Base-by-base conservation (phyloP, 2,329 filamentous ascomycete species). In the Claviceps sp. region DNA sequence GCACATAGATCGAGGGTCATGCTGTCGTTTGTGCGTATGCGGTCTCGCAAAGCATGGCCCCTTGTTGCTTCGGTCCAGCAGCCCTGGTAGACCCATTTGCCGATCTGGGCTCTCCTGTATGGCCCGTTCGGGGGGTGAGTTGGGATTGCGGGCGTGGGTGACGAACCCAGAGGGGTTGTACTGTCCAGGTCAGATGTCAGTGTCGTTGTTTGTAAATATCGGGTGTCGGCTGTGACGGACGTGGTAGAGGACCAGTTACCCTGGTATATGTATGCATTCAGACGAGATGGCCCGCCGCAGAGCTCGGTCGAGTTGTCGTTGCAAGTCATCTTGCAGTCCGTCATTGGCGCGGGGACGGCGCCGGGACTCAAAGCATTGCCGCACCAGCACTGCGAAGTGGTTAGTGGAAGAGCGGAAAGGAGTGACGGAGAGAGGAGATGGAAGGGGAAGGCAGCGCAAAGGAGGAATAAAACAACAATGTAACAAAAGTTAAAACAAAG, bases 1-100 rank as follows among this genome's bases (percentile, higher is more conserved):
- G 67, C 54, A 48, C 68, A 70, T 0, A 54, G 53, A 13, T 67
- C 60, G 8, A 68, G 58, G 0, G 65, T 69, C 66, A 70, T 69
- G 14, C 56, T 54, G 37, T 61, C 55, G 11, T 52, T 56, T 6
- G 66, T 58, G 43, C 61, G 64, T 3, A 55, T 57, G 11, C 61
- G 61, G 3, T 56, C 57, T 2, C 51, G 56, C 2, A 71, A 59
- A 1, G 68, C 65, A 2, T 68, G 63, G 5, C 55, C 55, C 48
- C 58, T 55, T 2, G 57, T 59, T 0, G 62, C 63, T 42, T 71
- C 68, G 0, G 64, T 64, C 57, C 61, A 70, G 53, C 69, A 71
- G 2, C 68, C 68, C 37, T 68, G 62, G 48, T 61, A 68, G 1
- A 49, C 51, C 59, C 63, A 71, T 4, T 55, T 53, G 6, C 60